These are phyloP conservation scores for Globisporangium orthogonon DNA, from an alignment of 352 stramenopile species.

Conservation along the genomic window DNA sequence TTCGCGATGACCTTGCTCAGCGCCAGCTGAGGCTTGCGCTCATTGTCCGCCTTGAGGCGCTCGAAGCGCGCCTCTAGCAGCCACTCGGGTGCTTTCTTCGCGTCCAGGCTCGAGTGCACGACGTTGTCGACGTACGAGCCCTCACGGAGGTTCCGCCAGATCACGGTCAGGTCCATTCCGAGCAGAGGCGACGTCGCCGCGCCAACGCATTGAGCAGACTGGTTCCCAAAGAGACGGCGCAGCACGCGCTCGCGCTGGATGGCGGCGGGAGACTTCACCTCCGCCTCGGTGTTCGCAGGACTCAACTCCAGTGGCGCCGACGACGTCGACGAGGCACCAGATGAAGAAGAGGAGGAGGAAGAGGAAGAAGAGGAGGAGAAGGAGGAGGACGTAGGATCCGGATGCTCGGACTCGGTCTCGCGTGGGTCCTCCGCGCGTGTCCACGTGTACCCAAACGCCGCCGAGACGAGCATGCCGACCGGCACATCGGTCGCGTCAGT, in stretches of 20 bases:
- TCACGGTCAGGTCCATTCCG: conserved; percentile 48
- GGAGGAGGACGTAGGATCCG: too few species aligned
- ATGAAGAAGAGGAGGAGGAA: too few species aligned
- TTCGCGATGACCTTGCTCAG: conserved; percentile 64
- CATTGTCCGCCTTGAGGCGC: conserved; percentile 29
- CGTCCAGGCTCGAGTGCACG: conserved; percentile 74
- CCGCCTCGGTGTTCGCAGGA: not conserved
- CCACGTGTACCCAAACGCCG: conserved; percentile 63
- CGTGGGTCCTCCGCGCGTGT: conserved; percentile 33
- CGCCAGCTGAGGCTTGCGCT: conserved; percentile 47
- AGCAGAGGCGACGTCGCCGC: conserved; percentile 30
- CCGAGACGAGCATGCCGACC: conserved; percentile 58
- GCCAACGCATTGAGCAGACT: not conserved
- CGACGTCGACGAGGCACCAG: too few species aligned
- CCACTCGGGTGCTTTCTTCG: conserved; percentile 57
- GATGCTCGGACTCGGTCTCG: conserved; percentile 9
- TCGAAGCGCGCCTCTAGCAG: conserved; percentile 46
- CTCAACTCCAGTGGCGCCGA: too few species aligned
- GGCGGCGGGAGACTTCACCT: not conserved
- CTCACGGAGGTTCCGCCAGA: conserved; percentile 70
- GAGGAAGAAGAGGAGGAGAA: too few species aligned
- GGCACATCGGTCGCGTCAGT: conserved; percentile 23
- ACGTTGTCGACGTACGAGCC: conserved; percentile 82
- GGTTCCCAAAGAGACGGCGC: not conserved
- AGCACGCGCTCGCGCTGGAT: not conserved